Evolutionary conservation across 2,329 filamentous ascomycete species (phyloP).

Genomic region (Aspergillus tubingensis): DNA sequence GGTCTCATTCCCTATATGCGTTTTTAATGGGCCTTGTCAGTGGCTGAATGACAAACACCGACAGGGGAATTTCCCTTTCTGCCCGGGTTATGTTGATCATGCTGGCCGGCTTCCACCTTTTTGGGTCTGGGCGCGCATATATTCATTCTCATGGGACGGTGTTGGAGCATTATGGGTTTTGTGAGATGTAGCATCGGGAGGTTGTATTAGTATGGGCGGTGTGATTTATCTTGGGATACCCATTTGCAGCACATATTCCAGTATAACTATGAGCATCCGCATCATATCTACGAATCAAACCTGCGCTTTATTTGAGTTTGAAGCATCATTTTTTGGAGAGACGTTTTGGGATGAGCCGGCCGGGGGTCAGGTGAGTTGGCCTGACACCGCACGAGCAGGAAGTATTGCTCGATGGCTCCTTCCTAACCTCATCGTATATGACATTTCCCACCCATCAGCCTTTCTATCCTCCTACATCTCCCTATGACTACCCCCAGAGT

Average conservation of each 20-base stretch:
- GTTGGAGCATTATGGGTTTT: not conserved
- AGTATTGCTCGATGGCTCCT: not conserved
- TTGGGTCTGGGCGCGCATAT: not conserved
- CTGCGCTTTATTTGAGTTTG: not conserved
- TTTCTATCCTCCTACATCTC: too few relatives aligned
- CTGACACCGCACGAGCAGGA: not conserved
- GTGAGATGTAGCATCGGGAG: not conserved
- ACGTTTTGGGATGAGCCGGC: not conserved
- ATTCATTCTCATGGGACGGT: slow-evolving; percentile 5
- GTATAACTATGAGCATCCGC: not conserved
- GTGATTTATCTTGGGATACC: slow-evolving; percentile 6
- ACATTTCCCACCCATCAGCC: not conserved
- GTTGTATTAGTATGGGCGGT: slow-evolving; percentile 1
- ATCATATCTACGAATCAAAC: not conserved
- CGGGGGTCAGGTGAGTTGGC: not conserved
- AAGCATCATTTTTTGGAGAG: too few relatives aligned
- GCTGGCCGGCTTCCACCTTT: not conserved
- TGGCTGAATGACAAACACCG: not conserved
- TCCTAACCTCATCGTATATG: not conserved
- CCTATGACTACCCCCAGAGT: not conserved
- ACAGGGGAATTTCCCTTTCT: not conserved
- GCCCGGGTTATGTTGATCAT: not conserved
- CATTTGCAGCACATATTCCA: slow-evolving; percentile 1
- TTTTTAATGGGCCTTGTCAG: not conserved
- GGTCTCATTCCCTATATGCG: not conserved